Percentiles rank a stretch among this genome's conserved stretches.
These are phyloP conservation scores for Candida michaelii DNA, from an alignment of 805 yeast species.

Conservation along the genomic window DNA sequence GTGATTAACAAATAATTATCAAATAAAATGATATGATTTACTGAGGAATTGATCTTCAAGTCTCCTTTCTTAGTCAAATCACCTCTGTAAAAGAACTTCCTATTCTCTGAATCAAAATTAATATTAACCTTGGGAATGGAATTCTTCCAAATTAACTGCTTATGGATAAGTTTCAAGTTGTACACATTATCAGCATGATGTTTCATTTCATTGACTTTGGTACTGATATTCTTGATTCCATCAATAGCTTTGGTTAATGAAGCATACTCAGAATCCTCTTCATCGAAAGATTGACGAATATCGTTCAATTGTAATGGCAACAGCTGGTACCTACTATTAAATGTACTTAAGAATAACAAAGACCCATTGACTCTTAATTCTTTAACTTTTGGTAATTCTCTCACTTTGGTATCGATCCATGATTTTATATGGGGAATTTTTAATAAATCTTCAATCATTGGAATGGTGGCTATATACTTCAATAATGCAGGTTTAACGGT, in stretches of 20 bases:
- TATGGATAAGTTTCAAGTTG: conserved; percentile 52
- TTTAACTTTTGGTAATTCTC: conserved; percentile 51
- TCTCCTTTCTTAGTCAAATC: conserved; percentile 62
- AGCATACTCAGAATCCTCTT: conserved; percentile 50
- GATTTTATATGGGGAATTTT: conserved; percentile 50
- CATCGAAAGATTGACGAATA: conserved; percentile 45
- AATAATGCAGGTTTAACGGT: conserved; percentile 55
- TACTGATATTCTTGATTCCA: conserved; percentile 54
- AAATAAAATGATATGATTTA: conserved; percentile 54
- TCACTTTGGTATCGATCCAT: conserved; percentile 57
- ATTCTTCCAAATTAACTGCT: conserved; percentile 54
- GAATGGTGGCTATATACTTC: conserved; percentile 60
- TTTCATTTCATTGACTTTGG: conserved; percentile 60
- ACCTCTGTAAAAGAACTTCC: conserved; percentile 61
- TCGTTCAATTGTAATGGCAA: conserved; percentile 64
- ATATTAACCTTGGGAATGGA: conserved; percentile 47
- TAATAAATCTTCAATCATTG: conserved; percentile 57
- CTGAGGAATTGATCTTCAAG: conserved; percentile 55
- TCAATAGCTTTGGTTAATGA: conserved; percentile 53
- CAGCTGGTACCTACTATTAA: conserved; percentile 46
- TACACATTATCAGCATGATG: conserved; percentile 60
- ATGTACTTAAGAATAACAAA: conserved; percentile 40
- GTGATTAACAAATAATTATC: conserved; percentile 73
- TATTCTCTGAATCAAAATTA: conserved; percentile 50
- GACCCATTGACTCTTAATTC: conserved; percentile 42